Base-by-base conservation (phyloP, 345 rosid species). In the Erucastrum elatum region DNA sequence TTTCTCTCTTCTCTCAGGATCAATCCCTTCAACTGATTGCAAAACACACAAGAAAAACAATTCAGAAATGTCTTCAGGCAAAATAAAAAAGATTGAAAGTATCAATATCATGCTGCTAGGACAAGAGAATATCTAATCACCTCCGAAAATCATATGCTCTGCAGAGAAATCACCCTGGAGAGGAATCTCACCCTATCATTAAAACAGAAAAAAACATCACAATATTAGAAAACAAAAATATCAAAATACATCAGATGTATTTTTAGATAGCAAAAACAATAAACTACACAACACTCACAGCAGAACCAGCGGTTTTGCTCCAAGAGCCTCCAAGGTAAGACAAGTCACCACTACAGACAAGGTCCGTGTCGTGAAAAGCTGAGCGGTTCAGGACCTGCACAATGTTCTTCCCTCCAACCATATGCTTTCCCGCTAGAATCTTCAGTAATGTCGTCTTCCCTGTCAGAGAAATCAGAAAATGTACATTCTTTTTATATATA, bases 111-210 rank as follows among this genome's bases (percentile, higher is more conserved):
- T 63, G 15, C 41, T 44, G 68, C 73, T 31, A 5, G 7, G 66
- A 17, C 49, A n/a, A 27, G 60, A 80, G 75, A 74, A 56, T 13
- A 16, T 21, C 34, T n/a, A 46, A 2, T 26, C 59, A 95, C 99
- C 98, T 90, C 99, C 98, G 82, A 90, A 93, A 69, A 95, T 95
- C 98, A 95, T 91, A 85, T 95, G 98, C 51, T 95, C 96, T 0
- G 98, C 98, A 3, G 97, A 95, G 80, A 95, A 95, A 77, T 95
- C 99, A 65, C 99, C 99, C 70, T 95, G 98, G 35, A 95, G 95
- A 37, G 99, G 99, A 84, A 95, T 78, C 71, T 95, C 98, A 39
- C 98, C 99, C 99, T 80, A 55, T 26, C 39, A n/a, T 63, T 16
- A 26, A 77, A 41, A 29, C 10, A 15, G 7, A 25, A 35, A 44